These are phyloP conservation scores for Fusarium nodosum DNA, from an alignment of 2,329 filamentous ascomycete species.

Conservation along the genomic window DNA sequence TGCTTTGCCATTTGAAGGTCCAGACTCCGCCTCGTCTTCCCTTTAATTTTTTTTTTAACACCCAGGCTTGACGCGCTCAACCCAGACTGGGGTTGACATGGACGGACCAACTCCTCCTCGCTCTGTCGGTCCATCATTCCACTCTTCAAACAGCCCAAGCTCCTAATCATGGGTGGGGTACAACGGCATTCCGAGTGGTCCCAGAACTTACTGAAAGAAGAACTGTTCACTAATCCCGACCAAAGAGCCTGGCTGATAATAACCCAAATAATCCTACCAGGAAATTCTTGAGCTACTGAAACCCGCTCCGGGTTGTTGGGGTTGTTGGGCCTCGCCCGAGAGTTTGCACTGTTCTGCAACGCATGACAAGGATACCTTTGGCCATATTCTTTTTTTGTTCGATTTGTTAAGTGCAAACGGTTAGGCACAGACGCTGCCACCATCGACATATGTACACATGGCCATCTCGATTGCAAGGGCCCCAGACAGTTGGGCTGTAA, in stretches of 20 bases:
- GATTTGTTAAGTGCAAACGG: conserved; percentile 15
- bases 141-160: conserved; percentile 30
- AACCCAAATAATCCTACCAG: conserved; percentile 15
- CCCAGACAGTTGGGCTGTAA: conserved; percentile 24
- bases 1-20: conserved; percentile 15
- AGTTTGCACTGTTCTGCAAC: conserved; percentile 32
- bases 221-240: conserved; percentile 20
- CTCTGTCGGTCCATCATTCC: conserved; percentile 40
- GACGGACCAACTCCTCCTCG: conserved; percentile 40
- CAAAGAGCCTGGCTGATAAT: conserved; percentile 7
- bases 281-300: conserved; percentile 19
- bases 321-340: conserved; percentile 5
- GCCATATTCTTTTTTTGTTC: conserved; percentile 11
- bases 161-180: conserved; percentile 33
- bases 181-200: conserved; percentile 25
- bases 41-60: neutral
- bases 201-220: conserved; percentile 19
- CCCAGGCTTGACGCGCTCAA: conserved; percentile 25
- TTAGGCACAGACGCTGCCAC: conserved; percentile 23
- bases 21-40: conserved; percentile 34
- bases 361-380: conserved; percentile 11
- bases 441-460: conserved; percentile 21
- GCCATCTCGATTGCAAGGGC: conserved; percentile 22
- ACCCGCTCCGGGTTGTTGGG: neutral
- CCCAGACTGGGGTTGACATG: conserved; percentile 31